Evolutionary conservation across 2,329 filamentous ascomycete species (phyloP).

Genomic region (Phialocephala sp.): DNA sequence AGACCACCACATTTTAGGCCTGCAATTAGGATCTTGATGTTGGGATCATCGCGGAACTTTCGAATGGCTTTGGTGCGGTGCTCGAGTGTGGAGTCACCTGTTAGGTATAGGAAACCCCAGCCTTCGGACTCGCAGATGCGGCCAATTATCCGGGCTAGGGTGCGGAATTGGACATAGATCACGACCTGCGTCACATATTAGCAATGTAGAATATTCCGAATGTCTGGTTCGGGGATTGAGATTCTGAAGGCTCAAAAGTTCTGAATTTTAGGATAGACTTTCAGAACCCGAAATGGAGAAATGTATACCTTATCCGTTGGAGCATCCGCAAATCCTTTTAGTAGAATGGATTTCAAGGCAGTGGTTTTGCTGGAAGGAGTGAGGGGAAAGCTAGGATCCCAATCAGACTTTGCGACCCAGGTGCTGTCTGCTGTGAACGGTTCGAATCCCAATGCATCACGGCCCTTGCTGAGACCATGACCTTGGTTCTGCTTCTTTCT

Average conservation of each 20-base stretch:
- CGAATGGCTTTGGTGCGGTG: constrained; percentile 53
- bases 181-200: constrained; percentile 39
- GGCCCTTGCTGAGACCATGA: constrained; percentile 25
- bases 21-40: constrained; percentile 56
- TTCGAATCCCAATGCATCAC: constrained; percentile 37
- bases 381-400: constrained; percentile 33
- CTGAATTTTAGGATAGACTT: not conserved
- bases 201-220: not conserved
- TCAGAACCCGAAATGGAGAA: not conserved
- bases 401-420: constrained; percentile 37
- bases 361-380: constrained; percentile 49
- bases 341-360: constrained; percentile 44
- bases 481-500: constrained; percentile 14
- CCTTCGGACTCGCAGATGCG: constrained; percentile 55
- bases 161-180: constrained; percentile 65
- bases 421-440: constrained; percentile 31
- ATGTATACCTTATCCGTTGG: constrained; percentile 51
- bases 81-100: constrained; percentile 53
- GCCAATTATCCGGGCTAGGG: constrained; percentile 56
- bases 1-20: constrained; percentile 61
- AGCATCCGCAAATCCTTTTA: constrained; percentile 50
- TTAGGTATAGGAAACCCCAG: constrained; percentile 51
- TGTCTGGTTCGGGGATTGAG: not conserved
- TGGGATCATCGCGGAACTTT: constrained; percentile 49
- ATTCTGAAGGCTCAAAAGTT: not conserved